Base-by-base conservation (phyloP, 2,329 filamentous ascomycete species). In the Colletotrichum karsti region DNA sequence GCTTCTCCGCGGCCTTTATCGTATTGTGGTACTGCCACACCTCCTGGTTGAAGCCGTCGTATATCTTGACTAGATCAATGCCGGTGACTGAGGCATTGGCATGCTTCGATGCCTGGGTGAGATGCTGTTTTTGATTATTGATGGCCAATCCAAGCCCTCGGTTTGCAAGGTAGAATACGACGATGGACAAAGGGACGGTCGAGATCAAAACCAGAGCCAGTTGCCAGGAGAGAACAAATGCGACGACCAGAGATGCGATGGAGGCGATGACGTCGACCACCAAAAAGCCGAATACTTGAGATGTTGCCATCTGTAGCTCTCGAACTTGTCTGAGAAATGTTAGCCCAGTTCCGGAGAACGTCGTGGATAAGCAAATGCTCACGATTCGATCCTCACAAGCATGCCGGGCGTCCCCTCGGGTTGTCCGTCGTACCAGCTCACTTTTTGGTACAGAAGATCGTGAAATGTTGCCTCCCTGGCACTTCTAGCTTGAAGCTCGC, bases 221-320 rank as follows among this genome's bases (percentile, higher is more conserved):
- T 69, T 91, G 91, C 93, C 93, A 98, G 0, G 93, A 96, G 73
- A 88, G 92, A 76, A 89, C 91, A 30, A 98, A 86, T 0, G 94
- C 93, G 1, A 98, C 83, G 1, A 81, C 82, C 2, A 97, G 79
- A 8, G 92, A 92, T 5, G 88, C 87, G 5, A 91, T 33, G 0
- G 90, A 86, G 3, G 91, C 89, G n/a, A 92, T 82, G 0, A 88
- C 72, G 69, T 92, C 90, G 67, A 90, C 87, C 7, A 92, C 74
- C 1, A 92, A 77, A 48, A 91, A 87, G 0, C 94, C 95, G 1
- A 98, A 82, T 1, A 94, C 91, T 71, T 96, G 91, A 0, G 94
- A 95, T 0, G 91, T 91, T 1, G 93, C 92, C 2, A 91, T 82
- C 73, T 97, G 94, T 4, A 98, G 83, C 70, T 98, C 95, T 62